Percentiles rank a stretch among this genome's conserved stretches.
Conservation (phyloP, 2,329 filamentous ascomycete genomes). For the Xylaria sp. region DNA sequence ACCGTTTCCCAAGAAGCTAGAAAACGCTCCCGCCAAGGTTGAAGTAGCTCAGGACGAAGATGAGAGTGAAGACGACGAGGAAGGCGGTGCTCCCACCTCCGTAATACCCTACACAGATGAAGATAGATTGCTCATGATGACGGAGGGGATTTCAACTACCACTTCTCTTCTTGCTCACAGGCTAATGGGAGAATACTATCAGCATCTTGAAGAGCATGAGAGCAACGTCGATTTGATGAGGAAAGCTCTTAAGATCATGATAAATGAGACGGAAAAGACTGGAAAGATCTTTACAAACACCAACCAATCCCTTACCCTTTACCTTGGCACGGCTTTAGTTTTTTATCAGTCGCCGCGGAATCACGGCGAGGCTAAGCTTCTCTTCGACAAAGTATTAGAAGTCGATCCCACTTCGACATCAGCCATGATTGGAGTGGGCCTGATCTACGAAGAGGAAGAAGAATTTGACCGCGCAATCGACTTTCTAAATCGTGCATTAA, state of each 20-base stretch:
- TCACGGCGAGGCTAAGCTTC: conserved; percentile 84
- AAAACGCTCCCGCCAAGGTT: conserved; percentile 33
- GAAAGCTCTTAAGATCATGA: conserved; percentile 72
- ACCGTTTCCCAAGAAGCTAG: conserved; percentile 70
- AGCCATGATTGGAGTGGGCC: conserved; percentile 87
- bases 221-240: conserved; percentile 82
- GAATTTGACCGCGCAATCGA: conserved; percentile 84
- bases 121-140: conserved; percentile 84
- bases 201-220: conserved; percentile 86
- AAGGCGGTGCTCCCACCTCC: conserved; percentile 63
- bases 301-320: conserved; percentile 77
- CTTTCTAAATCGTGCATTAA: conserved; percentile 80
- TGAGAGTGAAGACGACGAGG: conserved; percentile 68
- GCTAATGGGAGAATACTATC: conserved; percentile 83
- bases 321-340: conserved; percentile 87
- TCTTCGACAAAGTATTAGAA: conserved; percentile 84
- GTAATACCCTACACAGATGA: conserved; percentile 74
- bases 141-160: conserved; percentile 72
- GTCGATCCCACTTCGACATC: conserved; percentile 80
- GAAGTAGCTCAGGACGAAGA: conserved; percentile 52
- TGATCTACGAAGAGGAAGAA: conserved; percentile 93
- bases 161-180: conserved; percentile 85
- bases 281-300: conserved; percentile 76
- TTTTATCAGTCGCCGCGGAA: conserved; percentile 90
- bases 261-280: conserved; percentile 70